These are phyloP conservation scores for Penicillium robsamsonii DNA, from an alignment of 495 filamentous ascomycete species.

Conservation along the genomic window DNA sequence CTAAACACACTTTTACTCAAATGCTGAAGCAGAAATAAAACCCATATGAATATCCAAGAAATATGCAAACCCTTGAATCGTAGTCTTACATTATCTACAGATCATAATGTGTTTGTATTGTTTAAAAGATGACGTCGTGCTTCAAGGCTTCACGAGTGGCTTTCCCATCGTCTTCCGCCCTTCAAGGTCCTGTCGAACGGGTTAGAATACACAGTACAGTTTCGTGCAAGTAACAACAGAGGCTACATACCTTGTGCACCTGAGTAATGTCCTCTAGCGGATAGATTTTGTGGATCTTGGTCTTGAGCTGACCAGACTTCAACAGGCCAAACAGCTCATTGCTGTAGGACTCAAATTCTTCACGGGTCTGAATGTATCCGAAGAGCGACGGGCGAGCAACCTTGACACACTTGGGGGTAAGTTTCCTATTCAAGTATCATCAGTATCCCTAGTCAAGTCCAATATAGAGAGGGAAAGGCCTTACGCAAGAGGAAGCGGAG, in stretches of 20 bases:
- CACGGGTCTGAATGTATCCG: conserved; percentile 69
- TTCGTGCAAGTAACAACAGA: background rate
- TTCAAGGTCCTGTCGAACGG: conserved; percentile 63
- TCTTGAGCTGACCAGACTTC: conserved; percentile 62
- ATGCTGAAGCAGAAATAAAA: background rate
- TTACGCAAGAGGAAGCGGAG: conserved; percentile 66
- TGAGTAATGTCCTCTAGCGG: conserved; percentile 70
- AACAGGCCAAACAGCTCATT: conserved; percentile 75
- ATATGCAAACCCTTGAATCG: background rate
- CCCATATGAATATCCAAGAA: background rate
- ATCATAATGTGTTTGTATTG: background rate
- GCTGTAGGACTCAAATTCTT: conserved; percentile 71
- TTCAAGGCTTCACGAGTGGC: conserved; percentile 42
- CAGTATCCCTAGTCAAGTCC: background rate
- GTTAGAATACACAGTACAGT: conserved; percentile 9
- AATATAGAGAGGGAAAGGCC: background rate
- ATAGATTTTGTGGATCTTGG: conserved; percentile 78
- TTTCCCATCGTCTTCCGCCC: conserved; percentile 83
- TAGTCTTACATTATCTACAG: background rate
- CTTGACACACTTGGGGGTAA: conserved; percentile 79
- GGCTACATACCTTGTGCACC: conserved; percentile 59
- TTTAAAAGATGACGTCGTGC: background rate
- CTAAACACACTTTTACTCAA: background rate
- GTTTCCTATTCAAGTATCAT: conserved; percentile 29
- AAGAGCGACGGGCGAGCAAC: conserved; percentile 73